Evolutionary conservation across 345 rosid genomes (phyloP).

Genomic region (Camelina laxa): DNA sequence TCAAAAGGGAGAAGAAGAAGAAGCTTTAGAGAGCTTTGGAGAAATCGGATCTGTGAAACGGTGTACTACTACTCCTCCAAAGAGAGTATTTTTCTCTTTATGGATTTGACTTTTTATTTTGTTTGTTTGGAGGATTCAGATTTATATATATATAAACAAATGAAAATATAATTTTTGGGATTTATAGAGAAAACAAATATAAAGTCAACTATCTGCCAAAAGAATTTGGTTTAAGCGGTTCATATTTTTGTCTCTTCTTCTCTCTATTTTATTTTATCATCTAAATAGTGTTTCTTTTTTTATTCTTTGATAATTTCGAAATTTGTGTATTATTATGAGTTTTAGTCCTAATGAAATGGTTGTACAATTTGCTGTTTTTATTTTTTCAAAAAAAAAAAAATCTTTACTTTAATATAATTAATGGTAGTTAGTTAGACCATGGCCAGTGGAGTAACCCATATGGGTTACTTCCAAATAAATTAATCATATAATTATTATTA

Average conservation of each 20-base stretch:
- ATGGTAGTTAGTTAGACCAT: neutral
- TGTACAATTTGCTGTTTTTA: neutral
- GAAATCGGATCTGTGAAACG: constrained; percentile 45
- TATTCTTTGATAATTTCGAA: neutral
- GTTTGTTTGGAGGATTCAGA: constrained; percentile 9
- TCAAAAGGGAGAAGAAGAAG: neutral
- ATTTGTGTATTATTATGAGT: neutral
- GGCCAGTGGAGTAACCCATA: too few species aligned
- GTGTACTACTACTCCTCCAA: neutral
- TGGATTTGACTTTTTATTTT: constrained; percentile 44
- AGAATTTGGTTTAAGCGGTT: constrained; percentile 37
- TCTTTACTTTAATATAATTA: constrained; percentile 1
- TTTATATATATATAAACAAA: neutral
- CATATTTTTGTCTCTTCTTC: constrained; percentile 37
- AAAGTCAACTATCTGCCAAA: constrained; percentile 49
- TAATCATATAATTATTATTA: too few species aligned
- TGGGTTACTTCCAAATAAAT: too few species aligned
- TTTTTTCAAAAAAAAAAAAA: neutral
- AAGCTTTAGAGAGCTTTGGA: constrained; percentile 30
- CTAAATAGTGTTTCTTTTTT: neutral
- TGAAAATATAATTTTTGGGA: neutral
- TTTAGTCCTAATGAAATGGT: neutral
- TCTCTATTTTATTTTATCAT: neutral
- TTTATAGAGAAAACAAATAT: constrained; percentile 31
- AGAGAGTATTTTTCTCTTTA: constrained; percentile 38